Evolutionary conservation across 768 basidiomycete species (phyloP).

Genomic region (Amanita rimosa): DNA sequence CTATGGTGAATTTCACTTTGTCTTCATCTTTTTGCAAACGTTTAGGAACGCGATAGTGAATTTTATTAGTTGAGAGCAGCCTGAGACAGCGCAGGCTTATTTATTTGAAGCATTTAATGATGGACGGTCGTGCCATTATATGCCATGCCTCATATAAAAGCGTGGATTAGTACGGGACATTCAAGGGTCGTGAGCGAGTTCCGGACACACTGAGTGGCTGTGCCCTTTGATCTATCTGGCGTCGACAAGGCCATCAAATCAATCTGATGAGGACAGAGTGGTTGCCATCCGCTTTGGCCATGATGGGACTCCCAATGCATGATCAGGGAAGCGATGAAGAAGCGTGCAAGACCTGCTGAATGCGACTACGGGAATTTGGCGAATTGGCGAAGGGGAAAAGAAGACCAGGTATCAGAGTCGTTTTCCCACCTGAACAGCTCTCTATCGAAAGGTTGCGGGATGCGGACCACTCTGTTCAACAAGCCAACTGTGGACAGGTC

Average conservation of each 20-base stretch:
- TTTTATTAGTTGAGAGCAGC: no score
- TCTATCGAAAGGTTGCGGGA: slow-evolving; percentile 81
- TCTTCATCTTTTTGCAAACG: no score
- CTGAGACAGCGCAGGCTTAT: no score
- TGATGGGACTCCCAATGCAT: slow-evolving; percentile 93
- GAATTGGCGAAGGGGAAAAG: slow-evolving; percentile 25
- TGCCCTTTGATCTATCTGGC: slow-evolving; percentile 80
- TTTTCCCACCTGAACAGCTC: slow-evolving; percentile 47
- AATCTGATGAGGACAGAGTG: slow-evolving; percentile 93
- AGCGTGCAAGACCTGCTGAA: slow-evolving; percentile 37
- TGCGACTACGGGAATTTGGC: slow-evolving; percentile 53
- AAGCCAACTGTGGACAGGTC: slow-evolving; percentile 56
- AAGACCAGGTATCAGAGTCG: slow-evolving; percentile 11
- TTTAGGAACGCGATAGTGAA: no score
- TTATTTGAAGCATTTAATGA: no score
- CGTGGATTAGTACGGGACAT: no score
- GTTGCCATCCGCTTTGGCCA: slow-evolving; percentile 94
- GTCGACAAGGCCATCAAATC: slow-evolving; percentile 98
- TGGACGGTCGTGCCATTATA: no score
- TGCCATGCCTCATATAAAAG: no score
- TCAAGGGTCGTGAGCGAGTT: no score
- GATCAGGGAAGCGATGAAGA: slow-evolving; percentile 32
- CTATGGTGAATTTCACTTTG: no score
- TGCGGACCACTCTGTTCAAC: slow-evolving; percentile 71
- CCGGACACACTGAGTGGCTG: no score